A percentile compares a stretch with the other conserved stretches of the same genome.
phyloP scores from a whole-genome alignment of 164 flowering plant genomes.

The Warburgia ugandensis region DNA sequence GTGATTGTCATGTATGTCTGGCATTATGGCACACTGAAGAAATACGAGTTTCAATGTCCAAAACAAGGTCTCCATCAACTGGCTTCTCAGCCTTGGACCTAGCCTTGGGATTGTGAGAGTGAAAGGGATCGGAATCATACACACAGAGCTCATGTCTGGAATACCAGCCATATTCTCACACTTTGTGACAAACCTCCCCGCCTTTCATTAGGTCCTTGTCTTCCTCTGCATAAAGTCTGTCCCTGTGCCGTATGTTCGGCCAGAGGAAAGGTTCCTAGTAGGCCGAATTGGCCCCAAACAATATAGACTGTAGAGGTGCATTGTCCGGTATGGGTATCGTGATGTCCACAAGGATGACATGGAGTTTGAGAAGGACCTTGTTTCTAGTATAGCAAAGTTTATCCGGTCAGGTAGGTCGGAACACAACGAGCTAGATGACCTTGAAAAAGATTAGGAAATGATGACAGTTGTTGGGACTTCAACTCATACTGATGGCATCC shows the following conservation, averaged over 20 bases:
- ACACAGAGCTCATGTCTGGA: conserved; percentile 89
- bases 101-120: conserved; percentile 80
- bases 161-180: conserved; percentile 90
- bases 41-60: conserved; percentile 78
- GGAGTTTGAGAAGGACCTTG: no score
- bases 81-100: conserved; percentile 83
- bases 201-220: conserved; percentile 88
- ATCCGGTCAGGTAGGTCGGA: no score
- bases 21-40: conserved; percentile 79
- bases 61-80: conserved; percentile 86
- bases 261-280: no score
- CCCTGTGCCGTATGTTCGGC: conserved; percentile 78
- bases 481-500: no score
- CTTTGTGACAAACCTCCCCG: conserved; percentile 91
- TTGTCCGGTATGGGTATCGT: no score
- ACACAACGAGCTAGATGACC: no score
- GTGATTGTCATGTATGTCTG: conserved; percentile 65
- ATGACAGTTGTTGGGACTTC: no score
- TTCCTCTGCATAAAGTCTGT: conserved; percentile 88
- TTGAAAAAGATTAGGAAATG: no score
- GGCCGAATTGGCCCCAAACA: no score
- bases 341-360: no score
- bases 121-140: conserved; percentile 80
- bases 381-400: no score
- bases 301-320: no score